A percentile compares a stretch with the other conserved stretches of the same genome.
These are phyloP conservation scores for Peribolospora baueri DNA, from an alignment of 768 basidiomycete species.

Conservation along the genomic window DNA sequence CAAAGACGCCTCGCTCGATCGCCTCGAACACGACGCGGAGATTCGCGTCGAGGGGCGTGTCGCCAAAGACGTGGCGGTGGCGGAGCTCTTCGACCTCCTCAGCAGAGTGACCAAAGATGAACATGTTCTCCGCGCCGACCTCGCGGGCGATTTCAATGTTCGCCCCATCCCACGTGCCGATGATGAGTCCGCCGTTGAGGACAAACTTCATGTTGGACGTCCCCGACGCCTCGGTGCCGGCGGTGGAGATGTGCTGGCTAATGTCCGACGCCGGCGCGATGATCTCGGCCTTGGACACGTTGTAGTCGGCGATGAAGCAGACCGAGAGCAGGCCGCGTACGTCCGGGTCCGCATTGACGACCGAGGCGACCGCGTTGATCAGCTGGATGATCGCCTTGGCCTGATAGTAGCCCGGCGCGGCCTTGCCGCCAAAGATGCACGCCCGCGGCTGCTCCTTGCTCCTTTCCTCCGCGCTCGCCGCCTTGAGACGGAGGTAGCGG, in stretches of 20 bases:
- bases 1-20: constrained; percentile 55
- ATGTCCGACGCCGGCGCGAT: constrained; percentile 54
- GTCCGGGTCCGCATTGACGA: constrained; percentile 62
- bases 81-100: constrained; percentile 55
- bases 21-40: constrained; percentile 54
- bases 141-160: constrained; percentile 94
- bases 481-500: constrained; percentile 14
- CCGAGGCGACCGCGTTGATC: constrained; percentile 43
- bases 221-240: constrained; percentile 54
- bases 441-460: constrained; percentile 26
- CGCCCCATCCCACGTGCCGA: constrained; percentile 45
- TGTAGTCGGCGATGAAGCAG: constrained; percentile 92
- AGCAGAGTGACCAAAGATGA: constrained; percentile 29
- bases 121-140: constrained; percentile 75
- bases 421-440: constrained; percentile 94
- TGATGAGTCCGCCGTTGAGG: constrained; percentile 63
- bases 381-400: constrained; percentile 88
- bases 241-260: constrained; percentile 89
- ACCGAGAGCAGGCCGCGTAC: constrained; percentile 56
- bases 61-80: constrained; percentile 62
- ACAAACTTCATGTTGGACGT: constrained; percentile 32
- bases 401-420: constrained; percentile 75
- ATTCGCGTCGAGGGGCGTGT: constrained; percentile 47
- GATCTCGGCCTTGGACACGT: constrained; percentile 24
- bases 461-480: not conserved